Base-by-base conservation (phyloP, 768 basidiomycete species). In the Boletales sp. region DNA sequence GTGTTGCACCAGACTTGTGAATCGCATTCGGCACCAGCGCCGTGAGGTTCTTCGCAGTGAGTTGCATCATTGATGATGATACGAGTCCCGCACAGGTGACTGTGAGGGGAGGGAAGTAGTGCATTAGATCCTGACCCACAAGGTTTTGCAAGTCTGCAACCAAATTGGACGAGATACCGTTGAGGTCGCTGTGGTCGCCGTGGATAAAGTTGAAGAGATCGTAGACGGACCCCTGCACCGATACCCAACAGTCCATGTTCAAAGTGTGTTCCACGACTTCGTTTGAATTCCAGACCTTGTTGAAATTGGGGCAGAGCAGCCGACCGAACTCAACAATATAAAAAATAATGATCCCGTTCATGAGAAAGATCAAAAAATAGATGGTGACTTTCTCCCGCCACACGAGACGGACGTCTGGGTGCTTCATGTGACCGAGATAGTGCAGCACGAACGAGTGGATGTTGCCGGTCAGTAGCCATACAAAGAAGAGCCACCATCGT, bases 361-460 rank as follows among this genome's bases (percentile, higher is more conserved):
- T 69, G 48, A 88, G 66, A 58, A 90, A 72, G 60, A 97, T 94
- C 58, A 97, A 77, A 64, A 82, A 74, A 72, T 82, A 94, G 53
- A 97, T 94, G 0, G 94, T 83, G 21, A 94, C 64, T 68, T 97
- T 97, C 66, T 97, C 94, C 50, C 93, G 75, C 94, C 94, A 97
- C 0, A 94, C 94, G 18, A 95, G 76, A 21, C 87, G 86, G 10
- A 97, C 72, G 64, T 97, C 94, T 1, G 91, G 90, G 5, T 94
- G 88, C 62, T 94, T 95, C 93, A 97, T 94, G 17, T 90, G 78
- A 1, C 93, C 92, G 15, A 95, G 31, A 34, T 72, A 70, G 38
- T 68, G 73, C 24, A 94, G 76, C 15, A 83, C 59, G 63, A 90
- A 87, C 5, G 74, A 73, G 0, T 94, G 94, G 1, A 94, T 82